Base-by-base conservation (phyloP, 2,329 filamentous ascomycete genomes). In the Sphaceloma murrayae region DNA sequence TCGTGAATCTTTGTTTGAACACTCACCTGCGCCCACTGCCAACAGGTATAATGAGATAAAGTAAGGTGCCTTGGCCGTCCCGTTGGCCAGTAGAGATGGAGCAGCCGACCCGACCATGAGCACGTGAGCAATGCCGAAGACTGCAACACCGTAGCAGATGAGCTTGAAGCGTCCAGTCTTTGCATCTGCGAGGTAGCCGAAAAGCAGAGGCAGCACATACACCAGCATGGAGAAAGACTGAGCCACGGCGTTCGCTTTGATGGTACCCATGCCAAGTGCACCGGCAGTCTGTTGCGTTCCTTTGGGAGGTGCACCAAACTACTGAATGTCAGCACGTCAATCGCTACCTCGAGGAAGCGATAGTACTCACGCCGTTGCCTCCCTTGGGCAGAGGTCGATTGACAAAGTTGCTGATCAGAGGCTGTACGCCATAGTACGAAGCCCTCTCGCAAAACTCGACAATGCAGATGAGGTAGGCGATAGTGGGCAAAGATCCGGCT, bases 381-480 rank as follows among this genome's bases (percentile, higher is more conserved):
- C 59, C 61, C 11, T 34, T 49, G 1, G 78, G 78, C 3, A 82
- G 56, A 3, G 73, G 70, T 7, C 73, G 72, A 52, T 80, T 73
- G 54, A 82, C 70, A 52, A 72, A 82, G 56, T 82, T 82, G 49
- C 66, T 67, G 56, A 78, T 77, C 5, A 73, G 60, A 0, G 68
- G 69, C 49, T 71, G 66, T 4, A 69, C 64, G 48, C 75, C 75
- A 53, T 77, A 77, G 63, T 74, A 79, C 0, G 74, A 77, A 2
- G 74, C 75, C 45, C 76, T 65, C 54, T 80, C 76, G 45, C 72
- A 73, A 48, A 78, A 73, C 50, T 79, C 76, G 30, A 78, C 73
- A 5, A 72, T 51, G 49, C 75, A 78, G 21, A 79, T 68, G 2
- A 73, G 53, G 52, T 74, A 80, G n/a, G 73, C 68, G 3, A 72